phyloP scores from a whole-genome alignment of 169 alveolate genomes.

The Plasmodium vivax region DNA sequence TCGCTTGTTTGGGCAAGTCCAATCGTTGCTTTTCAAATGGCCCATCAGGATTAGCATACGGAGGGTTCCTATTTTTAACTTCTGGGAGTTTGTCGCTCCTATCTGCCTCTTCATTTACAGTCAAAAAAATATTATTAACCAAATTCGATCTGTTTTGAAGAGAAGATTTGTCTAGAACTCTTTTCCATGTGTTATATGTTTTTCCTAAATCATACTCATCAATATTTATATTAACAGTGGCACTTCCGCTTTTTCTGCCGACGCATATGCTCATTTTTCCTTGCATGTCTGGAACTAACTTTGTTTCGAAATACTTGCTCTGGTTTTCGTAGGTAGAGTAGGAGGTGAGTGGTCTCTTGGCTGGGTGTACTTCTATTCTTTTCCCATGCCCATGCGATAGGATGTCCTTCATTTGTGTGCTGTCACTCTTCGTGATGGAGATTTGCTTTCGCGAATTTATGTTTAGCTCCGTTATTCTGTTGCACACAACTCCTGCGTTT shows the following conservation, averaged over 20 bases:
- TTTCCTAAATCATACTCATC: constrained; percentile 71
- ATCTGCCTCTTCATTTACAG: constrained; percentile 75
- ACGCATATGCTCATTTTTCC: constrained; percentile 75
- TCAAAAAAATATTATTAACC: constrained; percentile 77
- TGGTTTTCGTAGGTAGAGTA: constrained; percentile 70
- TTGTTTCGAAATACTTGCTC: constrained; percentile 60
- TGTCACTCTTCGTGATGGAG: constrained; percentile 27
- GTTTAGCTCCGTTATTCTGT: constrained; percentile 66
- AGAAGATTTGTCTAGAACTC: constrained; percentile 22
- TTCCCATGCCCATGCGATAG: constrained; percentile 25
- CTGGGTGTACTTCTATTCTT: constrained; percentile 2
- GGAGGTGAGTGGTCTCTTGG: constrained; percentile 40
- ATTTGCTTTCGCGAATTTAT: constrained; percentile 53
- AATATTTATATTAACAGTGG: constrained; percentile 53
- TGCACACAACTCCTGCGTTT: constrained; percentile 73
- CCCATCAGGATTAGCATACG: constrained; percentile 77
- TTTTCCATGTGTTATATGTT: constrained; percentile 74
- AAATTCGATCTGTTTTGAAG: constrained; percentile 48
- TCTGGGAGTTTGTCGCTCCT: constrained; percentile 75
- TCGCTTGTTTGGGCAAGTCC: constrained; percentile 63
- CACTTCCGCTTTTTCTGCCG: constrained; percentile 75
- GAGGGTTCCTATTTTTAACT: constrained; percentile 76
- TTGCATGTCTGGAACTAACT: constrained; percentile 59
- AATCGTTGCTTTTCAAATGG: constrained; percentile 77
- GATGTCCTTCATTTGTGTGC: constrained; percentile 66